Evolutionary conservation across 371 early-diverging fungal species (phyloP).

Genomic region (Blakeslea trispora): DNA sequence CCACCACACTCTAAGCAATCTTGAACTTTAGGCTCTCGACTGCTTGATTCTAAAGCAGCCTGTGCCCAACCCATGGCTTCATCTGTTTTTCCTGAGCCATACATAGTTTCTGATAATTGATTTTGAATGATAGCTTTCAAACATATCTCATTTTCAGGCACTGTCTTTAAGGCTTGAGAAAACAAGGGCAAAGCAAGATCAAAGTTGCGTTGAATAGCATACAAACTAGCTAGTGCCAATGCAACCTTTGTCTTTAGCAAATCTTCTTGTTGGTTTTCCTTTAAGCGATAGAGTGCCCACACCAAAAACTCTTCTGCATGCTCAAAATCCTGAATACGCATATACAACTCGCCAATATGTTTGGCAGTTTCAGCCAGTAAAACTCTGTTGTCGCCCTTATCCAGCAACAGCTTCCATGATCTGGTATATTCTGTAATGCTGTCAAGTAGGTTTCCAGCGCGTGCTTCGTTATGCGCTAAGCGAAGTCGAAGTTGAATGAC

Average conservation of each 20-base stretch:
- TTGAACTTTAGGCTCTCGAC: constrained; percentile 16
- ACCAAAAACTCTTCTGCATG: constrained; percentile 55
- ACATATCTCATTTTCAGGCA: constrained; percentile 35
- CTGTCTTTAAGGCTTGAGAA: constrained; percentile 33
- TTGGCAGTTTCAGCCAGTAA: constrained; percentile 31
- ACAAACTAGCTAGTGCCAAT: constrained; percentile 47
- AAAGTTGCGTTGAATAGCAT: constrained; percentile 48
- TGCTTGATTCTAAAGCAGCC: constrained; percentile 41
- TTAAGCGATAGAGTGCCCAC: constrained; percentile 41
- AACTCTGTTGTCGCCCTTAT: constrained; percentile 5
- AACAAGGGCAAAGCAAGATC: constrained; percentile 47
- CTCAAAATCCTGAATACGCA: constrained; percentile 51
- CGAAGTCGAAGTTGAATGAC: constrained; percentile 41
- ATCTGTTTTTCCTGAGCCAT: constrained; percentile 43
- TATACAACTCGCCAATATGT: constrained; percentile 54
- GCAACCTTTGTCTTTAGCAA: constrained; percentile 29
- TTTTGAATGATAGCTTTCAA: constrained; percentile 50
- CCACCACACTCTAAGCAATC: constrained; percentile 58
- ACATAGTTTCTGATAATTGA: constrained; percentile 52
- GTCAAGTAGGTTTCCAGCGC: constrained; percentile 46
- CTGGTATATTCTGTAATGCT: constrained; percentile 46
- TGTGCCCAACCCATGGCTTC: constrained; percentile 61
- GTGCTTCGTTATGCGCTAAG: constrained; percentile 39
- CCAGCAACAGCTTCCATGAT: constrained; percentile 38
- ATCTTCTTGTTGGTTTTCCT: constrained; percentile 3